phyloP scores from a whole-genome alignment of 2,329 filamentous ascomycete genomes.

The Scedosporium aurantiacum region DNA sequence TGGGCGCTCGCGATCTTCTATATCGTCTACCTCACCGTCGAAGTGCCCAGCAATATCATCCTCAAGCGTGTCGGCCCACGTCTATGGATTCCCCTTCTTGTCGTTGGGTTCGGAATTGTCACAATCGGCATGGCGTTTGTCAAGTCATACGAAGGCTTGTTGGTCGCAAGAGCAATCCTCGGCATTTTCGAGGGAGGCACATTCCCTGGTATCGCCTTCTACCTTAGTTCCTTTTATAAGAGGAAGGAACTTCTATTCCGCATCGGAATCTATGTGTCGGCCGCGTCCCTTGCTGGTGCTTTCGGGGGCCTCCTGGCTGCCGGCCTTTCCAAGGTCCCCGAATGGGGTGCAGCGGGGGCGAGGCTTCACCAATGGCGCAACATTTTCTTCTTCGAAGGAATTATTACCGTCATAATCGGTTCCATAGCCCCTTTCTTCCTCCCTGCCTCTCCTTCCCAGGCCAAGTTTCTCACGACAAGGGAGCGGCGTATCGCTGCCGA shows the following conservation, averaged over 20 bases:
- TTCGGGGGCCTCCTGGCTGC: conserved; percentile 47
- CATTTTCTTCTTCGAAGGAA: conserved; percentile 54
- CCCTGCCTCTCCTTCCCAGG: conserved; percentile 35
- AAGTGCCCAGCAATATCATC: conserved; percentile 44
- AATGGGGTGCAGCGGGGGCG: conserved; percentile 33
- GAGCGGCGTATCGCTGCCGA: conserved; percentile 42
- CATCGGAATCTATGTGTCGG: conserved; percentile 44
- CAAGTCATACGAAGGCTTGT: conserved; percentile 31
- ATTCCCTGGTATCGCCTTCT: conserved; percentile 47
- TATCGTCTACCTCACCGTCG: conserved; percentile 43
- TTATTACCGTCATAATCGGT: conserved; percentile 39
- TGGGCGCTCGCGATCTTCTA: conserved; percentile 48
- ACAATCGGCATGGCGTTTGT: conserved; percentile 45
- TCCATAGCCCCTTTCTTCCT: conserved; percentile 37
- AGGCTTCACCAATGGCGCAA: conserved; percentile 42
- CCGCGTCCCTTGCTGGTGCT: conserved; percentile 43
- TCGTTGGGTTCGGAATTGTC: conserved; percentile 43
- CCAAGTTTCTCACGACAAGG: conserved; percentile 38
- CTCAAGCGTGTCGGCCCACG: conserved; percentile 42
- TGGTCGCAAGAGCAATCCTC: conserved; percentile 35
- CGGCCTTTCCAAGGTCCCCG: conserved; percentile 37
- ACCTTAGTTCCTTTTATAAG: conserved; percentile 45
- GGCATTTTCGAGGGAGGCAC: conserved; percentile 47
- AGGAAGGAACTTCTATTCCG: conserved; percentile 43
- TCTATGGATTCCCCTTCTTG: conserved; percentile 41